phyloP scores from a whole-genome alignment of 2,329 filamentous ascomycete species.

The Lachnellula subtilissima region DNA sequence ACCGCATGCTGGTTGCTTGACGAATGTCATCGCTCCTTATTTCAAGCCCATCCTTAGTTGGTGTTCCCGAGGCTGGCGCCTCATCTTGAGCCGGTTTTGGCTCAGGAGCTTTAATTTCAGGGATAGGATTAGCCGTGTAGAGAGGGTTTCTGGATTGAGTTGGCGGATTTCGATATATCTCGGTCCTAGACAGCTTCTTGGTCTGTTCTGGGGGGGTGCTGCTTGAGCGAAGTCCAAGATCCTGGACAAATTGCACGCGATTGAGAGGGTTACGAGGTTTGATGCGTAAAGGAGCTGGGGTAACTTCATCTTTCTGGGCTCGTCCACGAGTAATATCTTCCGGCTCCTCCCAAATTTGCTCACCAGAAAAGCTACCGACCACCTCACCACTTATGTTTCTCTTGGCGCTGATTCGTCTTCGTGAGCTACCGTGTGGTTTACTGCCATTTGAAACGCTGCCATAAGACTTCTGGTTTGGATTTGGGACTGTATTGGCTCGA shows the following conservation, averaged over 20 bases:
- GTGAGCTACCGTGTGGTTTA: conserved; percentile 11
- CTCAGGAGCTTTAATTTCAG: conserved; percentile 29
- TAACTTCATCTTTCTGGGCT: conserved; percentile 26
- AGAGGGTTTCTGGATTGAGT: conserved; percentile 75
- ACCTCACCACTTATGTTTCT: conserved; percentile 68
- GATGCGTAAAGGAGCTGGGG: conserved; percentile 46
- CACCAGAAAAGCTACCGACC: conserved; percentile 60
- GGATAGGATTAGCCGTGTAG: conserved; percentile 63
- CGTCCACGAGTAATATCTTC: conserved; percentile 36
- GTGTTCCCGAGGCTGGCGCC: conserved; percentile 12
- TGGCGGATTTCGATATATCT: conserved; percentile 81
- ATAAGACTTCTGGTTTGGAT: conserved; percentile 23
- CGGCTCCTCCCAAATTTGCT: conserved; percentile 88
- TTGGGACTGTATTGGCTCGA: conserved; percentile 7
- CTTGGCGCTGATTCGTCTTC: conserved; percentile 31
- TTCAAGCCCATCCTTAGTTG: conserved; percentile 70
- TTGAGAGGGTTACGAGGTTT: conserved; percentile 63
- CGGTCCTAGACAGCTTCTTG: conserved; percentile 45
- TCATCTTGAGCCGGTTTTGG: conserved; percentile 7
- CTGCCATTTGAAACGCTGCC: conserved; percentile 18
- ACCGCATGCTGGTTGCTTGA: conserved; percentile 81
- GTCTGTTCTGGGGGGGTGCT: conserved; percentile 39
- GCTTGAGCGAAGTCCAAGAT: conserved; percentile 39
- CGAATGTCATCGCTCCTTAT: conserved; percentile 83
- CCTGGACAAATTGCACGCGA: conserved; percentile 47